Percentiles rank a stretch among this genome's conserved stretches.
These are phyloP conservation scores for Seminavis robusta DNA, from an alignment of 108 stramenopile species.

Conservation along the genomic window DNA sequence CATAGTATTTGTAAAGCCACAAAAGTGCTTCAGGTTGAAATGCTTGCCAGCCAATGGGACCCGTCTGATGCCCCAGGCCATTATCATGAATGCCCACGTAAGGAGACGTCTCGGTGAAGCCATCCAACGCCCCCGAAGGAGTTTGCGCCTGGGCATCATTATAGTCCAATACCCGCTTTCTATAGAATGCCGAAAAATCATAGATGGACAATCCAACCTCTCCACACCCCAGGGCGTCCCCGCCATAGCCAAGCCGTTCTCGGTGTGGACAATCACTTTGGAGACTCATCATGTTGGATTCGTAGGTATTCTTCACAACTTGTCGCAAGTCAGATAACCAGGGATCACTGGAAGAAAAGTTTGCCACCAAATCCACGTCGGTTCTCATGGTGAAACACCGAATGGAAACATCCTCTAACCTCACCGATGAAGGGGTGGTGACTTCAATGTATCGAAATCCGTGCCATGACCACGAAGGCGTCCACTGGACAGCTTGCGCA, in stretches of 20 bases:
- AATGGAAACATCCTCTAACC: too few species aligned
- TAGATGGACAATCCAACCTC: conserved; percentile 34
- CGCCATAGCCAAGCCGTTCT: conserved; percentile 55
- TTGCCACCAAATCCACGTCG: too few species aligned
- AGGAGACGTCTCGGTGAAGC: conserved; percentile 26
- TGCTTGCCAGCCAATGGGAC: conserved; percentile 10
- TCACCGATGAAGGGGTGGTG: too few species aligned
- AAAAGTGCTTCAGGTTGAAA: neutral
- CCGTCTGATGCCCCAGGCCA: conserved; percentile 31
- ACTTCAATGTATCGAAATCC: conserved; percentile 34
- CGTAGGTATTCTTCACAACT: conserved; percentile 3
- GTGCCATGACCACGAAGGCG: conserved; percentile 21
- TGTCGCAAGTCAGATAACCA: too few species aligned
- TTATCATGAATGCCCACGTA: conserved; percentile 34
- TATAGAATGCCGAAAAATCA: conserved; percentile 48
- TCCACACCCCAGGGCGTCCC: conserved; percentile 40
- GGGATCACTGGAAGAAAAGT: too few species aligned
- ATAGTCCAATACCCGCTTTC: conserved; percentile 39
- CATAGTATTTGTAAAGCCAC: neutral
- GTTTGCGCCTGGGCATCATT: conserved; percentile 36
- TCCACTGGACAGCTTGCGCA: too few species aligned
- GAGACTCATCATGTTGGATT: conserved; percentile 42
- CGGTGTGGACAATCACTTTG: conserved; percentile 60
- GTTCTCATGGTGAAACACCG: too few species aligned
- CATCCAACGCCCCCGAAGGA: conserved; percentile 36